A percentile compares a stretch with the other conserved stretches of the same genome.
Conservation (phyloP, 768 basidiomycete species). For the Pisolithus sp. region DNA sequence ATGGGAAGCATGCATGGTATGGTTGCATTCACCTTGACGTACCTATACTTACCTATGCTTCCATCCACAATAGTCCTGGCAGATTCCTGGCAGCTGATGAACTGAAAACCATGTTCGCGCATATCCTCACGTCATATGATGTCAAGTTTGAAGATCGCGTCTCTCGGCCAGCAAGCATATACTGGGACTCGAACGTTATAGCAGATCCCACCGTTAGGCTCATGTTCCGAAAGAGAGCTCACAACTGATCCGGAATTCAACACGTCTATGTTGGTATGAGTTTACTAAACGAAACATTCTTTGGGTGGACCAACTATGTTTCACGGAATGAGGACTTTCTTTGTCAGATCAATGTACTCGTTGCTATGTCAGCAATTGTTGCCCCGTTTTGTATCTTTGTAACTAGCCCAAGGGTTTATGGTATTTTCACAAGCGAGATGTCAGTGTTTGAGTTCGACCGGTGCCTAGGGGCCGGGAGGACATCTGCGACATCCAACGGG, state of each 20-base stretch:
- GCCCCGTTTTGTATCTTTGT: too few species aligned
- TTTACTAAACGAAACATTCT: too few species aligned
- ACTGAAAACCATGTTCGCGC: slow-evolving; percentile 33
- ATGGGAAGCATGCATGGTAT: slow-evolving; percentile 24
- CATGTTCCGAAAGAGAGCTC: slow-evolving; percentile 9
- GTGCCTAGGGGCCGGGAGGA: too few species aligned
- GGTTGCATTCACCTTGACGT: not conserved
- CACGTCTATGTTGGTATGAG: too few species aligned
- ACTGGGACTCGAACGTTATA: not conserved
- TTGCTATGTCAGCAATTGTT: too few species aligned
- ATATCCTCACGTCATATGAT: slow-evolving; percentile 20
- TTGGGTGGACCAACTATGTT: too few species aligned
- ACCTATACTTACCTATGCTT: not conserved
- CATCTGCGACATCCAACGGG: too few species aligned
- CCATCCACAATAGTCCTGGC: slow-evolving; percentile 26
- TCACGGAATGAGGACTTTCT: too few species aligned
- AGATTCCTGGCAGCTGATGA: slow-evolving; percentile 36
- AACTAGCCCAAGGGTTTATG: too few species aligned
- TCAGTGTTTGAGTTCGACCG: too few species aligned
- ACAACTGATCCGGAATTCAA: not conserved
- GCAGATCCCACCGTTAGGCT: slow-evolving; percentile 7
- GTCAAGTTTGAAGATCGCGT: slow-evolving; percentile 4
- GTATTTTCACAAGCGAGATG: too few species aligned
- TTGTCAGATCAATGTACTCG: too few species aligned
- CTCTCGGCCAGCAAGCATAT: not conserved